Evolutionary conservation across 2,329 filamentous ascomycete genomes (phyloP).

Genomic region (Monilinia laxa): DNA sequence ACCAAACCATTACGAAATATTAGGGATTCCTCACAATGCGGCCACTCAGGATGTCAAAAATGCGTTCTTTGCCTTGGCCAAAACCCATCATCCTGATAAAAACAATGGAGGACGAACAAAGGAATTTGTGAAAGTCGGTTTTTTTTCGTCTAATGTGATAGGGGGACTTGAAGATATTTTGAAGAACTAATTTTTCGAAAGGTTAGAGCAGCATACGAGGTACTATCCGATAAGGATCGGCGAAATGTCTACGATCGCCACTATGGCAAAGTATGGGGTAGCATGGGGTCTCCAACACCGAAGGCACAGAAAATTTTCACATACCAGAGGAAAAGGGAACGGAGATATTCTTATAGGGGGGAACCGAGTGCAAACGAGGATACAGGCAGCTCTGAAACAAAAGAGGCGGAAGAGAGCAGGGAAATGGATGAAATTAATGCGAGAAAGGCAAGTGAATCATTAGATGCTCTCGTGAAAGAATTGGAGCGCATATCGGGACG

Average conservation of each 20-base stretch:
- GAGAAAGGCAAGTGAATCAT: conserved; percentile 6
- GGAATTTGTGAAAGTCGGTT: conserved; percentile 13
- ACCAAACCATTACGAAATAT: conserved; percentile 4
- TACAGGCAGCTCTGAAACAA: neutral
- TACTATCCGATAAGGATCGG: conserved; percentile 2
- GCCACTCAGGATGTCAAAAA: conserved; percentile 12
- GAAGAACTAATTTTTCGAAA: neutral
- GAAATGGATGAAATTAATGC: neutral
- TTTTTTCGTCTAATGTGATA: neutral
- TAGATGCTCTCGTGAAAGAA: conserved; percentile 12
- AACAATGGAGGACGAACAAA: conserved; percentile 9
- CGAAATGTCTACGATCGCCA: conserved; percentile 3
- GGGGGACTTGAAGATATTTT: neutral
- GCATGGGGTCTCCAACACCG: neutral
- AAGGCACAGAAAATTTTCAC: neutral
- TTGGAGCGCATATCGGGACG: conserved; percentile 9
- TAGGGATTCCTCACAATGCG: conserved; percentile 7
- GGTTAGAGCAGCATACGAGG: conserved; percentile 12
- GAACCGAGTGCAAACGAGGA: neutral
- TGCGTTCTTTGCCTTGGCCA: conserved; percentile 17
- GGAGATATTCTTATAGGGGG: conserved; percentile 5
- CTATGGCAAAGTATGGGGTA: neutral
- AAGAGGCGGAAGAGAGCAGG: neutral
- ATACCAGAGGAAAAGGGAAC: conserved; percentile 1
- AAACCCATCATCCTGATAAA: conserved; percentile 17